A percentile compares a stretch with the other conserved stretches of the same genome.
These are phyloP conservation scores for Entonaema liquescens DNA, from an alignment of 495 filamentous ascomycete genomes.

Conservation along the genomic window DNA sequence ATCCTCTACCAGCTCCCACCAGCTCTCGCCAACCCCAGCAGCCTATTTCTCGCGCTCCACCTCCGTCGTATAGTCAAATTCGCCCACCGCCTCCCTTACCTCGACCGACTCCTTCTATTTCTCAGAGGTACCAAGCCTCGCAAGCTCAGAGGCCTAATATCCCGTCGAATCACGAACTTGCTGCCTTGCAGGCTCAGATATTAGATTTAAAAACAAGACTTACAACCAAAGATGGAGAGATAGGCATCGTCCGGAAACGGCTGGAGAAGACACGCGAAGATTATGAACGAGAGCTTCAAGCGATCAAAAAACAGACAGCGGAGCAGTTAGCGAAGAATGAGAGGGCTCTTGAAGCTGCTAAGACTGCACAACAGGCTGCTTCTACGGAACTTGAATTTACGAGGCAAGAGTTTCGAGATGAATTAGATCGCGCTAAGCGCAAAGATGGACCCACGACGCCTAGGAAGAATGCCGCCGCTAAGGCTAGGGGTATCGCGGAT, in stretches of 20 bases:
- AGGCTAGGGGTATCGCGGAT: conserved; percentile 56
- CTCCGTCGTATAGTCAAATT: conserved; percentile 23
- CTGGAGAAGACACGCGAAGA: conserved; percentile 53
- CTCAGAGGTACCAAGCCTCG: conserved; percentile 42
- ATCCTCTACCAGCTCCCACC: conserved; percentile 1
- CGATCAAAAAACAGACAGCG: conserved; percentile 54
- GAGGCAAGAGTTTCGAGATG: conserved; percentile 60
- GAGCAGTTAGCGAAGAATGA: conserved; percentile 59
- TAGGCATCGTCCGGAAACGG: conserved; percentile 62
- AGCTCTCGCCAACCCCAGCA: conserved; percentile 36
- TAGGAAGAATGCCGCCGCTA: conserved; percentile 53
- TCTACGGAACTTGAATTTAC: conserved; percentile 63
- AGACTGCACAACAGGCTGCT: conserved; percentile 55
- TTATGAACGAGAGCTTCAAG: conserved; percentile 57
- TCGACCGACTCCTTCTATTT: conserved; percentile 38
- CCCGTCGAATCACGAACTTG: conserved; percentile 36
- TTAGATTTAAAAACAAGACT: conserved; percentile 54
- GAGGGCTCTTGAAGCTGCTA: conserved; percentile 53
- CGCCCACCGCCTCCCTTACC: conserved; percentile 36
- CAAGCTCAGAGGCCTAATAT: conserved; percentile 33
- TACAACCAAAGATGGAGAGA: conserved; percentile 58
- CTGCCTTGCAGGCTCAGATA: conserved; percentile 45
- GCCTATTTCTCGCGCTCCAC: neutral
- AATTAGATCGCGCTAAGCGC: conserved; percentile 51
- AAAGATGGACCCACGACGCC: conserved; percentile 54